phyloP scores from a whole-genome alignment of 208 protist genomes.

The Leishmania guyanensis region DNA sequence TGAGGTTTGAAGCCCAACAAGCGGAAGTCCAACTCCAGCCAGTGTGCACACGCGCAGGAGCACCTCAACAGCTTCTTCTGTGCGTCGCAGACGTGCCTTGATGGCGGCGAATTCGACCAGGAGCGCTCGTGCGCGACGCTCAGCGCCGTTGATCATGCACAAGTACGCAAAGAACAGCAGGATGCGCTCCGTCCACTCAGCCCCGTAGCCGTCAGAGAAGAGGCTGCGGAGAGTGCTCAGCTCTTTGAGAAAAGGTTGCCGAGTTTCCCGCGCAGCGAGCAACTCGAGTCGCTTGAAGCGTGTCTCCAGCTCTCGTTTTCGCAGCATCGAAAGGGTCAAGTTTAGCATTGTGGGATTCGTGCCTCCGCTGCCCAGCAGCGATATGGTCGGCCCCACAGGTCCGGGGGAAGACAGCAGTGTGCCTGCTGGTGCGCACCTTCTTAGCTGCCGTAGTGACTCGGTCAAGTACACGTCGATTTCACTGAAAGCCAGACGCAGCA shows the following conservation, averaged over 20 bases:
- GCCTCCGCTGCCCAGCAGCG: conserved; percentile 11
- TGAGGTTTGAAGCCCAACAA: conserved; percentile 11
- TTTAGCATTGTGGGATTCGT: conserved; percentile 2
- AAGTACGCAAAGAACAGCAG: conserved; percentile 55
- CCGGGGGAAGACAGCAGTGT: conserved; percentile 5
- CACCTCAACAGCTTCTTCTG: conserved; percentile 26
- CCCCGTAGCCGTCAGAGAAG: conserved; percentile 29
- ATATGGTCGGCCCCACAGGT: neutral
- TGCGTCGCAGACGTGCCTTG: conserved; percentile 27
- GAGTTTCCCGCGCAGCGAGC: conserved; percentile 24
- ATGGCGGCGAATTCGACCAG: conserved; percentile 43
- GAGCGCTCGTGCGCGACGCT: conserved; percentile 53
- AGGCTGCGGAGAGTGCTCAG: conserved; percentile 31
- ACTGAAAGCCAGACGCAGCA: conserved; percentile 43
- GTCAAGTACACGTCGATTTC: conserved; percentile 76
- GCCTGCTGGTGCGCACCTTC: conserved; percentile 30
- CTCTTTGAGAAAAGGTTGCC: conserved; percentile 39
- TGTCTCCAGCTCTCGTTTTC: conserved; percentile 57
- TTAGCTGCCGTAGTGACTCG: conserved; percentile 69
- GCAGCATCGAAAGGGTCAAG: conserved; percentile 29
- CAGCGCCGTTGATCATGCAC: conserved; percentile 52
- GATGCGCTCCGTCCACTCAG: conserved; percentile 35
- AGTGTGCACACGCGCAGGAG: conserved; percentile 42
- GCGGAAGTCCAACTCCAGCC: conserved; percentile 38
- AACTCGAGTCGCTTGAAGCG: conserved; percentile 52